phyloP scores from a whole-genome alignment of 352 stramenopile genomes.

The Phytophthora kernoviae region DNA sequence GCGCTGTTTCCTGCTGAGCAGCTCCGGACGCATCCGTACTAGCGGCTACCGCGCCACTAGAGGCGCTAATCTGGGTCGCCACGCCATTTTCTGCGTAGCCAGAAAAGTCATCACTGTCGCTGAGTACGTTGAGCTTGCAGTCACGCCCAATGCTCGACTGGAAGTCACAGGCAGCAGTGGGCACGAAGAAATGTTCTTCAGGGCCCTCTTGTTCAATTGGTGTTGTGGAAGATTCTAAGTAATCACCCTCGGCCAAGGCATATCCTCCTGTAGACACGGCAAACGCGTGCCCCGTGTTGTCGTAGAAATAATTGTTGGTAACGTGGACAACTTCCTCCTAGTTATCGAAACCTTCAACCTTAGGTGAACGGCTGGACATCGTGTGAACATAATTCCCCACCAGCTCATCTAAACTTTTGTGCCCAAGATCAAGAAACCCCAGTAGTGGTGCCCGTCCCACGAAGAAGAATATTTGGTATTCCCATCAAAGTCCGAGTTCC shows the following conservation, averaged over 20 bases:
- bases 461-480: conserved; percentile 14
- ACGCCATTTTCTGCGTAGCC: conserved; percentile 3
- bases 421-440: conserved; percentile 26
- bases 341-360: conserved; percentile 26
- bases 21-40: neutral
- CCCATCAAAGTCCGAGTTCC: conserved; percentile 29
- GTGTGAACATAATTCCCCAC: conserved; percentile 28
- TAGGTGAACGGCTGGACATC: conserved; percentile 39
- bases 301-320: conserved; percentile 32
- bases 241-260: conserved; percentile 32
- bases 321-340: conserved; percentile 20
- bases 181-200: conserved; percentile 23
- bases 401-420: conserved; percentile 26
- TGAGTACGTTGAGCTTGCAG: conserved; percentile 28
- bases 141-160: conserved; percentile 20
- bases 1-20: too few species aligned
- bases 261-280: conserved; percentile 19
- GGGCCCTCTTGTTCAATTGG: conserved; percentile 17
- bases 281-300: conserved; percentile 25
- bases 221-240: conserved; percentile 20
- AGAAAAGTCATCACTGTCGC: conserved; percentile 10
- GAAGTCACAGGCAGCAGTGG: conserved; percentile 11
- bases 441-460: conserved; percentile 47
- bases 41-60: neutral
- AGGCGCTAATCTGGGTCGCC: neutral